phyloP scores from a whole-genome alignment of 257 asterid species.

The Leptodermis oblonga region DNA sequence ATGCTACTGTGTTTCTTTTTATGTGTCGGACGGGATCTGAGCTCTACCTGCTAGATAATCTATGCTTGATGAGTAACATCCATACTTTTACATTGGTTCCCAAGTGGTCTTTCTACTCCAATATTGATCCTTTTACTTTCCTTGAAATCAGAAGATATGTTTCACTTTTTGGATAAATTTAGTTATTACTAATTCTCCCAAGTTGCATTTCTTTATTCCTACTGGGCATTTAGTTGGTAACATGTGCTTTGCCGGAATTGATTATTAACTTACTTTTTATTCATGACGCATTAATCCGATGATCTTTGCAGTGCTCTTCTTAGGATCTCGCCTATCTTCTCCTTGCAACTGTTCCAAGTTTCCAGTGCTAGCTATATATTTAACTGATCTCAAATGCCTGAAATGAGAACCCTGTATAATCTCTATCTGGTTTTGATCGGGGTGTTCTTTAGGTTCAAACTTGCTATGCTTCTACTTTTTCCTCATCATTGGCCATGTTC shows the following conservation, averaged over 20 bases:
- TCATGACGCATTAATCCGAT: not conserved
- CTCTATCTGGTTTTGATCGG: not conserved
- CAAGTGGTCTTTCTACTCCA: not conserved
- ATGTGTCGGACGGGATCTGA: not conserved
- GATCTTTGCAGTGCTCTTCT: not conserved
- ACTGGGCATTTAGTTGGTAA: not conserved
- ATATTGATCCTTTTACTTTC: not conserved
- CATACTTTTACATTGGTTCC: not conserved
- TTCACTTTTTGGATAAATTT: not conserved
- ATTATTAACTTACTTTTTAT: not conserved
- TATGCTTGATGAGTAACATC: not conserved
- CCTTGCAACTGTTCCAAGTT: conserved; percentile 5
- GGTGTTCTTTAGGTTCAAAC: not conserved
- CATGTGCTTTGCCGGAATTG: not conserved
- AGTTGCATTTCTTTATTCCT: not conserved
- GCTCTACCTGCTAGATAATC: not conserved
- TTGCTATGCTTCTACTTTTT: not conserved
- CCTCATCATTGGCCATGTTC: not conserved
- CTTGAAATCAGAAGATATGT: not conserved
- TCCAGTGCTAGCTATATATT: not conserved
- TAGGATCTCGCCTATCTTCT: not conserved
- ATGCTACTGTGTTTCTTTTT: not conserved
- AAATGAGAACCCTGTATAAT: not conserved
- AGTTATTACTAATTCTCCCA: not conserved
- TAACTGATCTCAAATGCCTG: not conserved